Percentiles rank a stretch among this genome's conserved stretches.
These are phyloP conservation scores for Dryadomyces quercus-mongolicae DNA, from an alignment of 2,329 filamentous ascomycete species.

Conservation along the genomic window DNA sequence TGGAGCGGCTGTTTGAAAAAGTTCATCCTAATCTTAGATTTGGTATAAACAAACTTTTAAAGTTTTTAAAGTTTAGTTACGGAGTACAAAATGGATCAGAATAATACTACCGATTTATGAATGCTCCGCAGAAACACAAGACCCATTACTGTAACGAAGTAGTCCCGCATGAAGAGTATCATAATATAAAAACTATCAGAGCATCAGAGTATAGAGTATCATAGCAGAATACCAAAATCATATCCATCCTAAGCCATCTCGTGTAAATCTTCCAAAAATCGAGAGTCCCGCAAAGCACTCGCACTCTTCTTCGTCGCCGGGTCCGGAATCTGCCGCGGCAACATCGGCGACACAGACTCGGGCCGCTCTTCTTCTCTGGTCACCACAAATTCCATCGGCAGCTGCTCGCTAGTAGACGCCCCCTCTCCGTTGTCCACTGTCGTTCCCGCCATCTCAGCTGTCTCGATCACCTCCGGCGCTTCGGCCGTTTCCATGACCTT, in stretches of 20 bases:
- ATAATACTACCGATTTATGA: too few relatives aligned
- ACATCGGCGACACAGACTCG: not conserved
- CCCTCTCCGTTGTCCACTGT: not conserved
- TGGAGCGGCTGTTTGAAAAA: too few relatives aligned
- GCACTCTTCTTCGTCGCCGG: slow-evolving; percentile 17
- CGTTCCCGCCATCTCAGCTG: not conserved
- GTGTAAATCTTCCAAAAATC: slow-evolving; percentile 37
- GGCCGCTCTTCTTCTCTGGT: not conserved
- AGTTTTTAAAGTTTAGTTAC: too few relatives aligned
- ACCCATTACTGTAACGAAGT: too few relatives aligned
- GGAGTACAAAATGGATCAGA: too few relatives aligned
- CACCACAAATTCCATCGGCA: not conserved
- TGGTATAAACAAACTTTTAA: too few relatives aligned
- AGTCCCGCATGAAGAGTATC: too few relatives aligned
- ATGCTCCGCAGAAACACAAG: too few relatives aligned
- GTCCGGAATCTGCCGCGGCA: slow-evolving; percentile 14
- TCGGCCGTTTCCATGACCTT: not conserved
- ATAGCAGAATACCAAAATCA: not conserved
- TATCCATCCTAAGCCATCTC: not conserved
- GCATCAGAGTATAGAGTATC: not conserved
- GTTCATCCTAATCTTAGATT: too few relatives aligned
- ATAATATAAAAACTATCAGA: not conserved
- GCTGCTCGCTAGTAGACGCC: not conserved
- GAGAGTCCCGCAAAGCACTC: slow-evolving; percentile 34
- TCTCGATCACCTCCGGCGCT: not conserved